A percentile compares a stretch with the other conserved stretches of the same genome.
These are phyloP conservation scores for Metschnikowia aberdeeniae DNA, from an alignment of 805 yeast genomes.

Conservation along the genomic window DNA sequence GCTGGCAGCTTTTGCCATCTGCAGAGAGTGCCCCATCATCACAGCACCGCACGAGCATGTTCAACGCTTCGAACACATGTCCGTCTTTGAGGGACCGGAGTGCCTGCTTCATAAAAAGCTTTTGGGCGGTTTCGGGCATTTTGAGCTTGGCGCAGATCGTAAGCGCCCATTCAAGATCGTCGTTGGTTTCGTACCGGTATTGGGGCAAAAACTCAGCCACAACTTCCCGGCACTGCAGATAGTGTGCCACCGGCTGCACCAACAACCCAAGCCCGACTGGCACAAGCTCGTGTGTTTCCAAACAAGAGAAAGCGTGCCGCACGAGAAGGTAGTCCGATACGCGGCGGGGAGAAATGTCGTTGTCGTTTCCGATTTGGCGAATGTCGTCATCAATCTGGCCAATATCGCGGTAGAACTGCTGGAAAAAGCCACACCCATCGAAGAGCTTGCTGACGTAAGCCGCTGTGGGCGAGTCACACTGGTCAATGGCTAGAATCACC, in stretches of 20 bases:
- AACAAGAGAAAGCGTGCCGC: constrained; percentile 51
- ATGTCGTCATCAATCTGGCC: constrained; percentile 2
- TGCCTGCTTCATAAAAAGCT: constrained; percentile 49
- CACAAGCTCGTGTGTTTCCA: constrained; percentile 49
- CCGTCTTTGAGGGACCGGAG: constrained; percentile 50
- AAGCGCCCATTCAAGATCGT: constrained; percentile 76
- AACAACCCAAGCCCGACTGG: constrained; percentile 70
- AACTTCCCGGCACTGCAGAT: constrained; percentile 29
- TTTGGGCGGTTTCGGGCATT: constrained; percentile 53
- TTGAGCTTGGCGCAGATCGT: constrained; percentile 67
- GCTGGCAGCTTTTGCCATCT: constrained; percentile 3
- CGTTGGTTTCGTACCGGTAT: constrained; percentile 59
- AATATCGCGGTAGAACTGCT: constrained; percentile 27
- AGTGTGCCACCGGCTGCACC: constrained; percentile 33
- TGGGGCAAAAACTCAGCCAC: constrained; percentile 58
- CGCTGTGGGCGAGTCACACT: constrained; percentile 58
- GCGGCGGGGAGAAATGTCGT: not conserved
- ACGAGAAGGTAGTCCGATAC: constrained; percentile 56
- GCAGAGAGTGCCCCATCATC: constrained; percentile 28
- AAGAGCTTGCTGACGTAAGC: constrained; percentile 58
- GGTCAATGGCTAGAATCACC: constrained; percentile 55
- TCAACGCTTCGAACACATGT: constrained; percentile 56
- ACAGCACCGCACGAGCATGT: constrained; percentile 60
- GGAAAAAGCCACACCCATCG: constrained; percentile 60
- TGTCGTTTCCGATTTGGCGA: not conserved